Conservation (phyloP, 441 rosid species). For the Croton setiger region DNA sequence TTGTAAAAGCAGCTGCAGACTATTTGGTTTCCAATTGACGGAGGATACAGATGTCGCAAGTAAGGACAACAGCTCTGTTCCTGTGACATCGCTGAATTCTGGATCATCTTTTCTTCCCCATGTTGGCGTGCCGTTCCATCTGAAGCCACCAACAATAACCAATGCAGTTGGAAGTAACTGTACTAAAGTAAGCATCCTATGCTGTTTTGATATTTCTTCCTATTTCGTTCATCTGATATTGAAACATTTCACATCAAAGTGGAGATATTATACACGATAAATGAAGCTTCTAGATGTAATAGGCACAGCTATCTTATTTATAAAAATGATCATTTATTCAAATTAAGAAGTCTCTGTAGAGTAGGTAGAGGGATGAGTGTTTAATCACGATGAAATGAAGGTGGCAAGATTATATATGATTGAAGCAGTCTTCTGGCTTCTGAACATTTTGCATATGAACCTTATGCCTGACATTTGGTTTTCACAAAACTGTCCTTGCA, state of each 20-base stretch:
- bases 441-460: background rate
- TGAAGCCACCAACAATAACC: slow-evolving; percentile 32
- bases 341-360: background rate
- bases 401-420: background rate
- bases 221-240: slow-evolving; percentile 17
- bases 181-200: slow-evolving; percentile 51
- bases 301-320: background rate
- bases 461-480: background rate
- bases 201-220: slow-evolving; percentile 42
- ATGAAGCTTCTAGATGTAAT: background rate
- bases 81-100: slow-evolving; percentile 30
- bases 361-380: background rate
- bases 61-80: slow-evolving; percentile 26
- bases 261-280: background rate
- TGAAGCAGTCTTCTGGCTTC: background rate
- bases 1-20: slow-evolving; percentile 76
- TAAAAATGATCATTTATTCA: background rate
- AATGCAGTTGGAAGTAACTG: slow-evolving; percentile 51
- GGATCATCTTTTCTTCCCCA: slow-evolving; percentile 39
- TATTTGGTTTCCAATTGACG: slow-evolving; percentile 83
- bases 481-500: background rate
- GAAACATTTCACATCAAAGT: background rate
- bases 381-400: background rate
- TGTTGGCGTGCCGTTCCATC: slow-evolving; percentile 47
- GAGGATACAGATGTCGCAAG: slow-evolving; percentile 46